Percentiles rank a stretch among this genome's conserved stretches.
Evolutionary conservation across 2,329 filamentous ascomycete species (phyloP).

Genomic region (Fusarium setosum): DNA sequence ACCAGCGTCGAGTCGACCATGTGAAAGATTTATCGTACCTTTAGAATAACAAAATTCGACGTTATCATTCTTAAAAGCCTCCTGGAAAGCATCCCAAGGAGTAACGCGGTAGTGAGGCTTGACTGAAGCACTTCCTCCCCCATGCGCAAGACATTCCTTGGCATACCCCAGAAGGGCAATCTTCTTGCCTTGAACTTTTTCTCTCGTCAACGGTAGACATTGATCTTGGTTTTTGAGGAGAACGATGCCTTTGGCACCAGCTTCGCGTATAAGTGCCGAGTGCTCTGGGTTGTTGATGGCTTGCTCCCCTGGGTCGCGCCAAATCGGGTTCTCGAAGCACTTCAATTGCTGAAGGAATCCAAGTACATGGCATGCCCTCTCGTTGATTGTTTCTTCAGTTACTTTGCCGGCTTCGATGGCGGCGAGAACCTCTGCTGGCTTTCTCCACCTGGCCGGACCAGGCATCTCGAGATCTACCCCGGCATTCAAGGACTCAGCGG

Average conservation of each 20-base stretch:
- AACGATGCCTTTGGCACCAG: conserved; percentile 63
- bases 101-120: conserved; percentile 45
- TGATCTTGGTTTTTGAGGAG: conserved; percentile 70
- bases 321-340: conserved; percentile 18
- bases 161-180: conserved; percentile 44
- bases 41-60: conserved; percentile 38
- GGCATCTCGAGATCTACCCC: conserved; percentile 47
- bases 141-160: conserved; percentile 43
- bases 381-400: conserved; percentile 8
- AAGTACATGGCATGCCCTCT: not conserved
- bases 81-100: conserved; percentile 41
- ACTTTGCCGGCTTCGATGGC: conserved; percentile 13
- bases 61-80: conserved; percentile 24
- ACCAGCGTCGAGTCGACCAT: not conserved
- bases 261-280: conserved; percentile 27
- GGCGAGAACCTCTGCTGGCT: not conserved
- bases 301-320: conserved; percentile 17
- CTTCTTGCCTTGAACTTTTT: conserved; percentile 36
- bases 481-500: conserved; percentile 34
- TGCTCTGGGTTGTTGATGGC: conserved; percentile 41
- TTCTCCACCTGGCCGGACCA: conserved; percentile 39
- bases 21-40: not conserved
- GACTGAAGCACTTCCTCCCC: conserved; percentile 48
- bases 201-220: conserved; percentile 63
- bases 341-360: conserved; percentile 7